Base-by-base conservation (phyloP, 2,329 filamentous ascomycete genomes). In the Neonectria ditissima region DNA sequence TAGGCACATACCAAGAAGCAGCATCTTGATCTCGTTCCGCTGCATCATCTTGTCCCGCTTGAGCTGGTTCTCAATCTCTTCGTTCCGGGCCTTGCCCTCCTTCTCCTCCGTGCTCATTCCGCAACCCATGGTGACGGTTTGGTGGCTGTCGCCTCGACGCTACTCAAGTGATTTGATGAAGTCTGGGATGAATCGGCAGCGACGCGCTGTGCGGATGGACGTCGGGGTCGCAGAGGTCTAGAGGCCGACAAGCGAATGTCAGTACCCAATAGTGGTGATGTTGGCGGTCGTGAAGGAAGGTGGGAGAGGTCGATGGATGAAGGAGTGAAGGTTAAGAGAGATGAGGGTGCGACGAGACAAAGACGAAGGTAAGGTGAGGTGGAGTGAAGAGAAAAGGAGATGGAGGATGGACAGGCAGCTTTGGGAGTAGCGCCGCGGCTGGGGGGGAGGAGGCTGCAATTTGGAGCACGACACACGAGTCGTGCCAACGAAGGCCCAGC, bases 101-200 rank as follows among this genome's bases (percentile, higher is more conserved):
- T 97, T 97, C 85, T 98, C 96, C 86, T 98, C 96, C 79, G 96
- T 97, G 82, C 95, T 98, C 93, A 97, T 97, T 84, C 95, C 95
- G 82, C 96, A 99, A 90, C 96, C 96, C 96, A 99, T 99, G 77
- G 86, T 94, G 91, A 80, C 84, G 82, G 80, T 74, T 65, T 70
- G 65, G 56, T 66, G 67, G 59, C 60, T 58, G 55, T 69, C 55
- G 65, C 67, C 65, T 69, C 61, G 65, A 63, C 34, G 59, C 24
- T 56, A 32, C 58, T 66, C 61, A 32, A 55, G 57, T 62, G 52
- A 45, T 59, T 66, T 47, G 37, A 57, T 62, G 30, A 51, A 57
- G 63, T 48, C 44, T 30, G 34, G 52, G 61, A 56, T 50, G 45
- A 57, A 55, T 65, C 51, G 44, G 64, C 54, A 57, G 69, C 68